These are phyloP conservation scores for Fusarium albidum DNA, from an alignment of 2,329 filamentous ascomycete species.

Conservation along the genomic window DNA sequence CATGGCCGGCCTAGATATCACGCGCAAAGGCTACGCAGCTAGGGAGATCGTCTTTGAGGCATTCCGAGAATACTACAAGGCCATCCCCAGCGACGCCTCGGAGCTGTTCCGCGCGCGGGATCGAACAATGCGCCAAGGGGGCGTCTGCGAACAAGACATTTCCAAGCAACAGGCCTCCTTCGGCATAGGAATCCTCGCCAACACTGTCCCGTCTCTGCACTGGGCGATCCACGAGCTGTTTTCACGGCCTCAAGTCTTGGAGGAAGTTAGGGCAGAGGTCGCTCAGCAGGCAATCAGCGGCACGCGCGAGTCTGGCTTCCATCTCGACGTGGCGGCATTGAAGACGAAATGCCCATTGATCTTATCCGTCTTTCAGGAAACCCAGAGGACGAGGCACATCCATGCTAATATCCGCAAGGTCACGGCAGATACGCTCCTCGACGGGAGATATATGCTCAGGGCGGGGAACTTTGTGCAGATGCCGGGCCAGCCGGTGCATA, in stretches of 20 bases:
- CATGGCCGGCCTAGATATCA: conserved; percentile 19
- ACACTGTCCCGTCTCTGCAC: conserved; percentile 24
- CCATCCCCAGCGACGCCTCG: conserved; percentile 21
- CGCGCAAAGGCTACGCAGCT: conserved; percentile 22
- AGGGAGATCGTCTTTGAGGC: conserved; percentile 29
- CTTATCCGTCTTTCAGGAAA: conserved; percentile 22
- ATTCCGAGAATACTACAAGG: conserved; percentile 23
- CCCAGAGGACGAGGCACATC: conserved; percentile 17
- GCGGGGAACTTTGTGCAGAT: conserved; percentile 46
- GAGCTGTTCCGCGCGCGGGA: conserved; percentile 17
- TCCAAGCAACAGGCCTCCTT: conserved; percentile 30
- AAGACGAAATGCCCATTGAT: conserved; percentile 28
- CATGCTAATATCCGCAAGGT: conserved; percentile 38
- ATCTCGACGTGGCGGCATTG: conserved; percentile 16
- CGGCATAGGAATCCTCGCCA: conserved; percentile 23
- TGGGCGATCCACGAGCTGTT: conserved; percentile 32
- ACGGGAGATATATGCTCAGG: conserved; percentile 46
- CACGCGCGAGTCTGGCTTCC: conserved; percentile 4
- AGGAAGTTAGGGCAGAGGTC: conserved; percentile 20
- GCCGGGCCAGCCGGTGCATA: conserved; percentile 43
- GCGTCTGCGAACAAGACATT: conserved; percentile 22
- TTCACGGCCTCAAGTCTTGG: conserved; percentile 14
- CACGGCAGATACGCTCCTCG: conserved; percentile 45
- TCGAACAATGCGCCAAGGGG: conserved; percentile 13
- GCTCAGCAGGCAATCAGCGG: conserved; percentile 10